A percentile compares a stretch with the other conserved stretches of the same genome.
Conservation (phyloP, 208 protist genomes). For the Tritrichomonas foetus region DNA sequence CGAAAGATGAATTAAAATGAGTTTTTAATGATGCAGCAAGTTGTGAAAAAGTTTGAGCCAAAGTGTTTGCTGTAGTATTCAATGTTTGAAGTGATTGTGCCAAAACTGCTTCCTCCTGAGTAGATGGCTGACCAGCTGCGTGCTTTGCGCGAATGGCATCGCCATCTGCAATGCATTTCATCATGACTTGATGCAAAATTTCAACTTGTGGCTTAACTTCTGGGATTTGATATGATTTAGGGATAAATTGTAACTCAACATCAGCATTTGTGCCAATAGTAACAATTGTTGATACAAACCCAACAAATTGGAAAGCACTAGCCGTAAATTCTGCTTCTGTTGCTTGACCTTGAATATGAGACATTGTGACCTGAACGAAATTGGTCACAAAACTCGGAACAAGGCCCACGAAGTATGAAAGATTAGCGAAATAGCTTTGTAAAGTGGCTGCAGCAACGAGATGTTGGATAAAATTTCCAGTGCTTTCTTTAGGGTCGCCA, state of each 20-base stretch:
- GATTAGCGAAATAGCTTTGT: neutral
- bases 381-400: neutral
- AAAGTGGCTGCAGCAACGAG: too few relatives aligned
- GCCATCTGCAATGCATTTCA: neutral
- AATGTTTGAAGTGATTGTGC: neutral
- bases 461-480: too few relatives aligned
- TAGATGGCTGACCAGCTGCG: neutral
- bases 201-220: neutral
- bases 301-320: neutral
- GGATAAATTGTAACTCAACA: neutral
- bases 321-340: neutral
- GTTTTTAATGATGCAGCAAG: neutral
- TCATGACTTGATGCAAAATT: neutral
- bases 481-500: too few relatives aligned
- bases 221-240: neutral
- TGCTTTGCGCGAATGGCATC: neutral
- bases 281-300: neutral
- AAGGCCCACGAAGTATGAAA: neutral
- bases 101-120: neutral
- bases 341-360: neutral
- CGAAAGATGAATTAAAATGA: neutral
- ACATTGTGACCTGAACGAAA: neutral
- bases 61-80: neutral
- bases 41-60: neutral
- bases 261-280: neutral